phyloP scores from a whole-genome alignment of 148 eudicot species.

The Vaccinium myrtillus region DNA sequence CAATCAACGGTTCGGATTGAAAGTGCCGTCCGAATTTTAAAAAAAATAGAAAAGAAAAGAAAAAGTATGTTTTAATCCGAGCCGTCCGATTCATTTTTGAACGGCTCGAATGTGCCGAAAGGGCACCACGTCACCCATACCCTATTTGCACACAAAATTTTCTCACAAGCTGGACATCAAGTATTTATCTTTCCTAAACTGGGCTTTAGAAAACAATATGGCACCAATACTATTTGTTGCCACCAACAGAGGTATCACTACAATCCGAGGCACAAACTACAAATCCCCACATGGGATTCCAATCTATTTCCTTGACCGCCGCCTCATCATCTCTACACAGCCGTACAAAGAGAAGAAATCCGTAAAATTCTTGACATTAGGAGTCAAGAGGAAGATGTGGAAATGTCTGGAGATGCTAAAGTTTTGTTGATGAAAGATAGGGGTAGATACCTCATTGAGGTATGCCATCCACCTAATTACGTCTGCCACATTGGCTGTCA shows the following conservation, averaged over 20 bases:
- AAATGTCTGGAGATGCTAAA: conserved; percentile 87
- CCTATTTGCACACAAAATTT: no score
- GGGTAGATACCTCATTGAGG: conserved; percentile 78
- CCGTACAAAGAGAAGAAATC: conserved; percentile 87
- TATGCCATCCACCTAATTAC: conserved; percentile 86
- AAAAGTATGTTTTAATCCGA: no score
- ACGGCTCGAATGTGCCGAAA: no score
- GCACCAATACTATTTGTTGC: conserved; percentile 93
- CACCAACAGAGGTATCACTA: conserved; percentile 86
- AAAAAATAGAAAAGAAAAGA: no score
- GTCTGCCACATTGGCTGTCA: conserved; percentile 79
- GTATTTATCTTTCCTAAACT: conserved; percentile 92
- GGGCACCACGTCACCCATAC: no score
- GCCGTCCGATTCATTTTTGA: no score
- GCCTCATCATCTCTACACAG: conserved; percentile 80
- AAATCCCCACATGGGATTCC: conserved; percentile 95
- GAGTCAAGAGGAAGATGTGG: conserved; percentile 92
- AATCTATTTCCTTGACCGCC: conserved; percentile 82
- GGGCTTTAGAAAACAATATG: conserved; percentile 96
- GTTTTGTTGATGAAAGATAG: conserved; percentile 77
- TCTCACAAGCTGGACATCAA: conserved; percentile 96
- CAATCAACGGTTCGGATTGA: no score
- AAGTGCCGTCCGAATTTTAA: no score
- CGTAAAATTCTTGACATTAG: conserved; percentile 81
- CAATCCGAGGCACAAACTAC: conserved; percentile 88